These are phyloP conservation scores for Penicillium sp. DNA, from an alignment of 2,329 filamentous ascomycete genomes.

Conservation along the genomic window DNA sequence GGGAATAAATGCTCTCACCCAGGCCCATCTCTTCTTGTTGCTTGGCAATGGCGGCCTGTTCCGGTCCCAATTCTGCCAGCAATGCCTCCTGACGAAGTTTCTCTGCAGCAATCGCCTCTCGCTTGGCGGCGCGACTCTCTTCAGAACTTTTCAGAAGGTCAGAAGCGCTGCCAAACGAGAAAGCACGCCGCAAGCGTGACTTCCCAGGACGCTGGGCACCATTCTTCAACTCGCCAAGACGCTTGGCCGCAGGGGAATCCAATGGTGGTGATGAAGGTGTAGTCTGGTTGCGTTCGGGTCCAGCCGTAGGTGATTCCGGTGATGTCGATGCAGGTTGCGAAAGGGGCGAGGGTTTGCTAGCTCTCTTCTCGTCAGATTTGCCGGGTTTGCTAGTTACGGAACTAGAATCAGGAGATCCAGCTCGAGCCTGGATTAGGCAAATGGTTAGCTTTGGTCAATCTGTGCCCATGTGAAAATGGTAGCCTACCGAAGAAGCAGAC, in stretches of 20 bases:
- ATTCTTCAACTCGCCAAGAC: conserved; percentile 81
- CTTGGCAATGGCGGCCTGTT: conserved; percentile 85
- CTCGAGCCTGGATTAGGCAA: conserved; percentile 19
- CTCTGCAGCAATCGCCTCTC: conserved; percentile 44
- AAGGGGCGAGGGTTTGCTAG: conserved; percentile 65
- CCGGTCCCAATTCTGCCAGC: conserved; percentile 70
- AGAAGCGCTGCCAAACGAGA: conserved; percentile 93
- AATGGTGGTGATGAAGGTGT: conserved; percentile 31
- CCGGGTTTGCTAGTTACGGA: conserved; percentile 30
- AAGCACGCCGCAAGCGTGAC: conserved; percentile 78
- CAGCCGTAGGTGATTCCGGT: conserved; percentile 24
- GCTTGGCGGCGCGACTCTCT: conserved; percentile 52
- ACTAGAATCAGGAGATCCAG: conserved; percentile 20
- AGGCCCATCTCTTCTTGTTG: conserved; percentile 90
- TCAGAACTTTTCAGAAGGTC: conserved; percentile 66
- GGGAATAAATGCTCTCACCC: conserved; percentile 88
- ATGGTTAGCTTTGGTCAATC: not conserved
- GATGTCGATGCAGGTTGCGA: conserved; percentile 61
- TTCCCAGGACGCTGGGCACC: conserved; percentile 76
- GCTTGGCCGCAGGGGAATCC: conserved; percentile 70
- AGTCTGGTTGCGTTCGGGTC: conserved; percentile 24
- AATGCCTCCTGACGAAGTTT: conserved; percentile 63
- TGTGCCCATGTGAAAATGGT: not conserved
- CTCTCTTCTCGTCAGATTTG: conserved; percentile 66
- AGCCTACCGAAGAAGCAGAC: conserved; percentile 63